Evolutionary conservation across 2,329 filamentous ascomycete species (phyloP).

Genomic region (Hortaea werneckii): DNA sequence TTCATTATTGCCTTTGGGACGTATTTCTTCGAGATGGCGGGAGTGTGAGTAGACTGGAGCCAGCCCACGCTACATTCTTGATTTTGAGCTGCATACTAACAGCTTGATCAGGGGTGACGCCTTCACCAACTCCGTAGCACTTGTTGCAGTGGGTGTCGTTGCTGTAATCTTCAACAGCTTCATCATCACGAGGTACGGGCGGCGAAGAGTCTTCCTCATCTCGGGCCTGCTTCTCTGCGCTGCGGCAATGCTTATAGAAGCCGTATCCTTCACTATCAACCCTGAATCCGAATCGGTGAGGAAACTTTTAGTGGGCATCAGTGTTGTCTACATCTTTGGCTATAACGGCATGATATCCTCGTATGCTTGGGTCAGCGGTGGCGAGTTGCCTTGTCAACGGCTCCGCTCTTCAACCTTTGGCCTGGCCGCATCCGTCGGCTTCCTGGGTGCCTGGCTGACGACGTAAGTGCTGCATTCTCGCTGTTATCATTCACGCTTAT

Average conservation of each 20-base stretch:
- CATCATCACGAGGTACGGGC: conserved; percentile 44
- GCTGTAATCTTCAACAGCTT: conserved; percentile 45
- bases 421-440: conserved; percentile 42
- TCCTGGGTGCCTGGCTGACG: conserved; percentile 47
- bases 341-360: conserved; percentile 45
- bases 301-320: conserved; percentile 43
- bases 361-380: conserved; percentile 49
- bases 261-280: conserved; percentile 40
- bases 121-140: conserved; percentile 48
- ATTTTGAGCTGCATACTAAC: neutral
- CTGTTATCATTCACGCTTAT: neutral
- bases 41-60: conserved; percentile 9
- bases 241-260: conserved; percentile 45
- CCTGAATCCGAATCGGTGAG: conserved; percentile 29
- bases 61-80: neutral
- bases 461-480: conserved; percentile 20
- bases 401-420: conserved; percentile 49
- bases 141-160: conserved; percentile 44
- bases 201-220: conserved; percentile 44
- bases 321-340: conserved; percentile 43
- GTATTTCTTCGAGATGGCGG: conserved; percentile 52
- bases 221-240: conserved; percentile 43
- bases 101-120: conserved; percentile 28
- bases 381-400: conserved; percentile 48
- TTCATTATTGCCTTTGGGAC: conserved; percentile 32